These are phyloP conservation scores for Trichaptum fuscoviolaceum DNA, from an alignment of 768 basidiomycete species.

Conservation along the genomic window DNA sequence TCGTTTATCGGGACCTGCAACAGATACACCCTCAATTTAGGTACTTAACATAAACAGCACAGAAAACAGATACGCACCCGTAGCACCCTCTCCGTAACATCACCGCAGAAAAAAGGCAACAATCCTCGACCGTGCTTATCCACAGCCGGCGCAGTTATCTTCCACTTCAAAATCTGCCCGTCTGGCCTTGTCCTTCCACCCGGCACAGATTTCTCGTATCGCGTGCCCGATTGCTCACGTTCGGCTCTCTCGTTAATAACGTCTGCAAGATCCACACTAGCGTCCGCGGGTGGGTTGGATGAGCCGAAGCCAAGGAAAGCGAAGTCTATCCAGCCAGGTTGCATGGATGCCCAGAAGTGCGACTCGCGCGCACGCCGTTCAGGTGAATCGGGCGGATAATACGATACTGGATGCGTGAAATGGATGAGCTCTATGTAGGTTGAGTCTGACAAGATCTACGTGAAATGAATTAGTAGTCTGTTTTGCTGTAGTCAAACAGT, in stretches of 20 bases:
- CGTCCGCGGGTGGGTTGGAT: conserved; percentile 20
- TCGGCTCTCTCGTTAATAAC: conserved; percentile 50
- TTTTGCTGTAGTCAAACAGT: neutral
- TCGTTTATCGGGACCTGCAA: conserved; percentile 32
- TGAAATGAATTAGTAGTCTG: conserved; percentile 2
- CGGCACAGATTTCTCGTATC: conserved; percentile 38
- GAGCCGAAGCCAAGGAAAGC: conserved; percentile 53
- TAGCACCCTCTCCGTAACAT: conserved; percentile 54
- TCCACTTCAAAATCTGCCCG: conserved; percentile 53
- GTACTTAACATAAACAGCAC: no score
- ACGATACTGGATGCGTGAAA: conserved; percentile 50
- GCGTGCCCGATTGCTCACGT: conserved; percentile 30
- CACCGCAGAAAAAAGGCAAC: conserved; percentile 72
- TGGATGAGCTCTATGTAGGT: conserved; percentile 66
- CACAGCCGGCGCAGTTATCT: conserved; percentile 39
- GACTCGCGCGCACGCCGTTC: conserved; percentile 37
- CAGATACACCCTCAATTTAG: no score
- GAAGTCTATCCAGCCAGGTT: conserved; percentile 64
- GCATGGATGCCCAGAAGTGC: conserved; percentile 49
- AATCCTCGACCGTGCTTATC: conserved; percentile 16
- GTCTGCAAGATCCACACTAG: conserved; percentile 30
- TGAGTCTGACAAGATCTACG: conserved; percentile 49
- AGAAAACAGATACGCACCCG: conserved; percentile 34
- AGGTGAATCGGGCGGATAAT: conserved; percentile 49
- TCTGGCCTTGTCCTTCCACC: conserved; percentile 57